A percentile compares a stretch with the other conserved stretches of the same genome.
Conservation (phyloP, 805 yeast genomes). For the Yarrowia phangngaensis region DNA sequence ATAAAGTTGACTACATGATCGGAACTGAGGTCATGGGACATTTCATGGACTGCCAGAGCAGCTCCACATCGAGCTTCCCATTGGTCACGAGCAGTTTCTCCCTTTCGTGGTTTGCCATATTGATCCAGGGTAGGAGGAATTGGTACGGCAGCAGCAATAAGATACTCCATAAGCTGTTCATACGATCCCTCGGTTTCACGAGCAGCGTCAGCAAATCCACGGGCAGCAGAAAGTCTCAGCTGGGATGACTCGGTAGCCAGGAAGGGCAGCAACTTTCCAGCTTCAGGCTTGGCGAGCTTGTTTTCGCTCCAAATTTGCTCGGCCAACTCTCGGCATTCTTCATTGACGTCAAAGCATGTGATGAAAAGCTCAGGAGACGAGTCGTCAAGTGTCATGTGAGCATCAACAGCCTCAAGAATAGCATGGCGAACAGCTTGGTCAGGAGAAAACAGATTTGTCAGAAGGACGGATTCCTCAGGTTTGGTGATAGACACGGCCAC, state of each 20-base stretch:
- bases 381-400: constrained; percentile 57
- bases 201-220: constrained; percentile 61
- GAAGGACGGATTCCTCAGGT: constrained; percentile 56
- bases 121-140: constrained; percentile 74
- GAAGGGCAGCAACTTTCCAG: constrained; percentile 49
- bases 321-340: constrained; percentile 60
- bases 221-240: constrained; percentile 67
- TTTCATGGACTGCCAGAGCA: constrained; percentile 60
- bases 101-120: constrained; percentile 66
- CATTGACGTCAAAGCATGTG: constrained; percentile 68
- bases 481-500: constrained; percentile 59
- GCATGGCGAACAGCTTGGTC: constrained; percentile 72
- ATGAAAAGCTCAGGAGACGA: constrained; percentile 69
- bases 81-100: constrained; percentile 60
- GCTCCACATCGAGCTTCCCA: constrained; percentile 86
- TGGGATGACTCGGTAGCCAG: constrained; percentile 59
- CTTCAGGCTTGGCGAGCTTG: constrained; percentile 47
- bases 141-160: constrained; percentile 58
- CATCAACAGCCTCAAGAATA: constrained; percentile 76
- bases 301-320: constrained; percentile 83
- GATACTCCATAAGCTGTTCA: constrained; percentile 50
- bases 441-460: constrained; percentile 55
- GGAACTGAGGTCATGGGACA: constrained; percentile 47
- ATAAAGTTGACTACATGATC: constrained; percentile 52
- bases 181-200: constrained; percentile 39